Base-by-base conservation (phyloP, 768 basidiomycete species). In the Galerina marginata region DNA sequence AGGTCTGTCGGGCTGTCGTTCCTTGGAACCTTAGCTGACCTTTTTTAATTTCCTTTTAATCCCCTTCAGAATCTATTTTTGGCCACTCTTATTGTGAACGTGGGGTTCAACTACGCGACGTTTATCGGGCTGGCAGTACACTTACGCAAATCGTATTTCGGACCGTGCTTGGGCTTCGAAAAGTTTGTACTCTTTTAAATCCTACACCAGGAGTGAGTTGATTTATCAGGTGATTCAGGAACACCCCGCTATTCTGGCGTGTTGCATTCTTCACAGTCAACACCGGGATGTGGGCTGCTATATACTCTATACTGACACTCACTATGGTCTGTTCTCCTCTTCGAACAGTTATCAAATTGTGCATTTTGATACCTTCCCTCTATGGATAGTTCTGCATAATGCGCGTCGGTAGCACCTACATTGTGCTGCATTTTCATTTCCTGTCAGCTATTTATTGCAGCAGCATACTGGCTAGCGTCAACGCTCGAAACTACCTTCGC, bases 351-450 rank as follows among this genome's bases (percentile, higher is more conserved):
- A 11, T 39, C 50, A 20, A 14, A 9, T 37, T 37, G 15, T 3
- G 16, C 37, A 33, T 38, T 14, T 10, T 36, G 33, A 12, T 39
- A 9, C 23, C 9, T 33, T 33, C 7, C 29, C 29, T 33, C 29
- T 33, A 7, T 7, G 29, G 29, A 33, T 26, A 53, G 51, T 53
- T 53, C 38, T 53, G 38, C 20, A 5, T 53, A 14, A 23, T 53
- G n/a, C 38, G 38, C 2, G 51, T 53, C 12, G 42, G 42, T 16
- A 53, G 51, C 51, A 53, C 51, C 9, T 53, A 53, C 39, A 53
- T 53, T 14, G 51, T 53, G 25, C 51, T 53, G 23, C 39, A 53
- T 25, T 53, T 53, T n/a, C 51, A 53, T 25, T 53, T 20, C 23
- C 51, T 53, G 20, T 53, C 51, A 6, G 39, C 51, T 15, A 9